phyloP scores from a whole-genome alignment of 257 asterid species.

The Fraxinus pennsylvanica region DNA sequence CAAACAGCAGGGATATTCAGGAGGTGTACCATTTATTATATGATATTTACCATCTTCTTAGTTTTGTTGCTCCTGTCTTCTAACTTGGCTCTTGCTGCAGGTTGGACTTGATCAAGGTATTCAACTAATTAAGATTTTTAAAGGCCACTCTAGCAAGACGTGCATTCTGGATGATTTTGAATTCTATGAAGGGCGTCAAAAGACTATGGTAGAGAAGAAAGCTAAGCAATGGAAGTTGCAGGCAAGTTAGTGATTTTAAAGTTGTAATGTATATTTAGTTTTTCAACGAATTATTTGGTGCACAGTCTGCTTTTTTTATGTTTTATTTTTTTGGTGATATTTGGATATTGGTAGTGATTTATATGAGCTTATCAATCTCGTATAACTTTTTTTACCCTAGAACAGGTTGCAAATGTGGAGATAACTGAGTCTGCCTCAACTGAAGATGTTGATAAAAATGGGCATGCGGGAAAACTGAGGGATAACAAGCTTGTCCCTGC shows the following conservation, averaged over 20 bases:
- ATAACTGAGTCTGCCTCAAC: constrained; percentile 5
- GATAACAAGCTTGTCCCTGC: constrained; percentile 10
- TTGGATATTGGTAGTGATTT: neutral
- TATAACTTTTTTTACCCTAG: neutral
- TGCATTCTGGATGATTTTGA: constrained; percentile 54
- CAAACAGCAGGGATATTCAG: constrained; percentile 56
- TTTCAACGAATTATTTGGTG: neutral
- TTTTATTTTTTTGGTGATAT: neutral
- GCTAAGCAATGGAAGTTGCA: constrained; percentile 42
- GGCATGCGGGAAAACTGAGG: neutral
- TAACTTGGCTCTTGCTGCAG: constrained; percentile 25
- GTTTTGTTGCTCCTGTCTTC: neutral
- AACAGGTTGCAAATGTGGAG: constrained; percentile 30
- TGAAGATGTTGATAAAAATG: constrained; percentile 21
- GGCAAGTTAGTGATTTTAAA: constrained; percentile 21
- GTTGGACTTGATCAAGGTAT: constrained; percentile 40
- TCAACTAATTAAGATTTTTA: constrained; percentile 35
- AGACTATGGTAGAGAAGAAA: constrained; percentile 44
- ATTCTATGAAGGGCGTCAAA: constrained; percentile 52
- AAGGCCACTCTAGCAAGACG: constrained; percentile 37
- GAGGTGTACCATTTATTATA: constrained; percentile 34
- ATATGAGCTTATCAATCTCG: neutral
- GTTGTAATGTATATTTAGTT: neutral
- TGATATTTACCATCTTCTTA: neutral
- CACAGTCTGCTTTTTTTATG: neutral